Evolutionary conservation across 768 basidiomycete species (phyloP), one percentile per base, ranked within the genome.

Genomic region (Tephrocybe sp.): DNA sequence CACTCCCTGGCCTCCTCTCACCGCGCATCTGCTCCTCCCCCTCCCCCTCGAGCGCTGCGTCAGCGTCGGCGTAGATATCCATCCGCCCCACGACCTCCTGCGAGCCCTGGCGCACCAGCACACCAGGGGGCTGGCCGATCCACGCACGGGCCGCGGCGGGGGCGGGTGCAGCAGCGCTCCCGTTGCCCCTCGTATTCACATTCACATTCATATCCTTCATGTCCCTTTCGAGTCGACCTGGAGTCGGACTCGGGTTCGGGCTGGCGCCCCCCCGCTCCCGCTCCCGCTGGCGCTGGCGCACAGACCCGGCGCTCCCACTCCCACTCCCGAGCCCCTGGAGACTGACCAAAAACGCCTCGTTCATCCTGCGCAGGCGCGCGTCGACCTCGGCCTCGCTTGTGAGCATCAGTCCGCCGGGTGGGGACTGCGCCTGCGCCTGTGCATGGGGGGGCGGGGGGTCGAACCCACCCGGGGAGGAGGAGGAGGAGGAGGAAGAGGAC

Each of bases 371-470:
- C 47, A 90, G 62, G 54, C 78, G 71, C 64, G 82, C 83, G 46
- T 87, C 85, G 2, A 90, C 81, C 50, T 84, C 88, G 3, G 75
- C 73, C 56, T 78, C 81, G 25, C 74, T 81, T n/a, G 85, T 85
- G 26, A 87, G 68, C 76, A 88, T 78, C 15, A 81, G 75, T 8
- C 78, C 80, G 21, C 65, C 65, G 3, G 67, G 65, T 1, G 62
- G 64, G 2, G 60, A 58, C 30, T 46, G 46, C 7, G 48, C 28
- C 28, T 36, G 34, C 34, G 6, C 17, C 38, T 11, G 18, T 18
- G 3, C 17, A 3, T 3, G 38, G 2, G 18, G 17, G n/a, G 18
- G n/a, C 18, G 38, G 34, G 8, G 34, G n/a, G n/a, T n/a, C n/a
- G n/a, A n/a, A n/a, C n/a, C n/a, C n/a, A n/a, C n/a, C n/a, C n/a